Evolutionary conservation across 768 basidiomycete species (phyloP), one percentile per base, ranked within the genome.

Genomic region (Naganishia vaughanmartiniae): DNA sequence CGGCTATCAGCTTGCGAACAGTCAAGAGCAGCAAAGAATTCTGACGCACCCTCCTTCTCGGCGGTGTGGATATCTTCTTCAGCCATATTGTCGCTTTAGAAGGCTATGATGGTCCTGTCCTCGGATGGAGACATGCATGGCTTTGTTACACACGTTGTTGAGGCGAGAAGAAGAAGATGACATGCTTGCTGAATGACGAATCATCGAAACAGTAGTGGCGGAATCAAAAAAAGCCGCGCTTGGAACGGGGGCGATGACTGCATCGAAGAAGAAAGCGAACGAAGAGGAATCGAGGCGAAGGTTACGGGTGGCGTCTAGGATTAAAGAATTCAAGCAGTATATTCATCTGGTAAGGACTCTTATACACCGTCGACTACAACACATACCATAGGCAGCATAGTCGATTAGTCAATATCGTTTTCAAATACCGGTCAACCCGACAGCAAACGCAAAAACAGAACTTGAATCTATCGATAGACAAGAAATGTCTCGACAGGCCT

Each of bases 401-500:
- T 60, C 57, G 14, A 31, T 28, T 11, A 28, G 2, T n/a, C 21
- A 12, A 17, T 10, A 39, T 42, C 36, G 4, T 3, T 4, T 15
- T 1, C 21, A 17, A 51, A 21, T 31, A 10, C 28, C 6, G 28
- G 24, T 26, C 24, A 1, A 66, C 39, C 4, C 45, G 48, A 31
- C 45, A 48, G 14, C 48, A 66, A 48, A 15, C 19, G 46, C 21
- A 26, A 46, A 46, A 36, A 2, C n/a, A 24, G 28, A n/a, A n/a
- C n/a, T n/a, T n/a, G 17, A 53, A 33, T 48, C 45, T 19, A 57
- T 55, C 24, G 19, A 55, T 26, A 55, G 26, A 66, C 14, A 36
- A 48, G 33, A 28, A 5, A 72, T 72, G 71, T 58, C 71, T 0
- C 67, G 71, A 45, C 71, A 72, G 63, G 26, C 71, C 33, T 72